Evolutionary conservation across 345 rosid species (phyloP), one percentile per base, ranked within the genome.

Genomic region (Populus alba): DNA sequence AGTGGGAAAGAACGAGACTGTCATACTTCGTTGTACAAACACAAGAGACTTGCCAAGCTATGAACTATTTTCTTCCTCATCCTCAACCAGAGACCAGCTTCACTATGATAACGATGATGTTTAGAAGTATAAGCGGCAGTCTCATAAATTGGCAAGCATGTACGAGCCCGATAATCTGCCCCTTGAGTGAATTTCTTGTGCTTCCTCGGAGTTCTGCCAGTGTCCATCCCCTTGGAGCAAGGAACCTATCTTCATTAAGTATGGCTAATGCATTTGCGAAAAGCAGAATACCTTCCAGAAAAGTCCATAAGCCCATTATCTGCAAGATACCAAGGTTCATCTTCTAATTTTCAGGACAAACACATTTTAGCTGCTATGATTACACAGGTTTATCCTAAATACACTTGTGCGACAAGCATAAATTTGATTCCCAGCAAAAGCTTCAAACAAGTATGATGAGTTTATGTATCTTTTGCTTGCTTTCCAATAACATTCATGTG

Each of bases 101-200:
- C 55, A 85, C 84, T 2, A 75, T 20, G 45, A 88, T 85, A 25
- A 62, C 33, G 75, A 88, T 45, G 81, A 80, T 81, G 75, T 87
- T 87, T 6, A 88, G 72, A 39, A 85, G 76, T 20, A 83, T 75
- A 67, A 88, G 91, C 2, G 89, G 91, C 3, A 88, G 61, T 74
- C 89, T 82, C 87, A 86, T 81, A 78, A 81, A 86, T 45, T 88
- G 91, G 75, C 86, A 83, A 27, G 91, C 89, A 65, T 85, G 85
- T 23, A 88, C 80, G 76, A 88, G 85, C 4, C 91, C 89, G 43
- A 88, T 77, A 27, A 85, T 66, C 76, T 85, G 89, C 45, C 86
- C 83, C 73, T 87, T 83, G 20, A 85, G 67, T 1, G 86, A 82
- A 63, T 83, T 83, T 77, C 87, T 79, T 77, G 77, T 73, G 22